Conservation (phyloP, 1,284 basidiomycete genomes). For the Irpex lacteus region DNA sequence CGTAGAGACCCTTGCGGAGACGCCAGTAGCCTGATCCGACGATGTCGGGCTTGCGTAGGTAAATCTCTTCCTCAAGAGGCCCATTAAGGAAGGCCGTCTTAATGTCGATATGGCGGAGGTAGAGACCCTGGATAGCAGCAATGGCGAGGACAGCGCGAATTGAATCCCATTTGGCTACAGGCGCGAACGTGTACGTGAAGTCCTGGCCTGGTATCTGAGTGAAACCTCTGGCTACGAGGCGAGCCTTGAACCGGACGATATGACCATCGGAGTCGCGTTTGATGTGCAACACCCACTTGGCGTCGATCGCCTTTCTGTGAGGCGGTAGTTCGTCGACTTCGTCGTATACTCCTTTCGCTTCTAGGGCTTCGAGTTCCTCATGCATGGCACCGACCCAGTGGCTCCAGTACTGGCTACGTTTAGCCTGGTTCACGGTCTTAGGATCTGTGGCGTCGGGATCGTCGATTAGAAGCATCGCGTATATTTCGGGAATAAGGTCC, state of each 20-base stretch:
- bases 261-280: constrained; percentile 30
- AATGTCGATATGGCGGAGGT: constrained; percentile 31
- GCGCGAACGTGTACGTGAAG: constrained; percentile 41
- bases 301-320: constrained; percentile 20
- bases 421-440: too few species aligned
- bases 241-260: constrained; percentile 33
- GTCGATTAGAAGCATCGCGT: too few species aligned
- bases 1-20: constrained; percentile 18
- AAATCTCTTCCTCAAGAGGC: constrained; percentile 31
- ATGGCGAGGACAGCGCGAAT: constrained; percentile 28
- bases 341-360: too few species aligned
- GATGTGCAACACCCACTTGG: constrained; percentile 27
- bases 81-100: constrained; percentile 31
- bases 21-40: constrained; percentile 6
- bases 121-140: constrained; percentile 28
- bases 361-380: too few species aligned
- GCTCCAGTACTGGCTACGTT: too few species aligned
- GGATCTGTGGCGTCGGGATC: too few species aligned
- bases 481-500: too few species aligned
- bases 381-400: too few species aligned
- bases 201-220: constrained; percentile 20
- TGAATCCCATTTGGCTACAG: constrained; percentile 32
- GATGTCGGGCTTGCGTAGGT: constrained; percentile 30
- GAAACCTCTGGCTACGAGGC: constrained; percentile 38
- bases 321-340: constrained; percentile 18